Evolutionary conservation across 78 protist species (phyloP).

Genomic region (Isochrysis galbana): DNA sequence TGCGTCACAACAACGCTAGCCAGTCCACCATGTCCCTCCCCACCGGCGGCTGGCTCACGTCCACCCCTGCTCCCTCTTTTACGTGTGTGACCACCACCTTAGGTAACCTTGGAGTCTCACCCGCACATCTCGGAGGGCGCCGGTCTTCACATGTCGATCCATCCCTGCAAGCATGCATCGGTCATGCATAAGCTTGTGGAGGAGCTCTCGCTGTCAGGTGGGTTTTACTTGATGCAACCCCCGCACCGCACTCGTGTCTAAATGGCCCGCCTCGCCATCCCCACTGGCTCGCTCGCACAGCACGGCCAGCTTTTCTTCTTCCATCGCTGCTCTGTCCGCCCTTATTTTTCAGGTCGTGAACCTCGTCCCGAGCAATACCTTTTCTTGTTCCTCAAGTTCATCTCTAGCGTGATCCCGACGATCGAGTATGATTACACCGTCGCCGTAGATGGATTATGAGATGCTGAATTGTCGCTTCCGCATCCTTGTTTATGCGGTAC

Average conservation of each 20-base stretch:
- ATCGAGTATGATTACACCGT: constrained; percentile 92
- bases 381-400: constrained; percentile 90
- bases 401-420: constrained; percentile 91
- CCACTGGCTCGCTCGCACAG: not conserved
- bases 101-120: constrained; percentile 88
- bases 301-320: too few species aligned
- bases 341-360: not conserved
- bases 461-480: too few species aligned
- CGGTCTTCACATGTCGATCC: constrained; percentile 75
- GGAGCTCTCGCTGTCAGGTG: constrained; percentile 44
- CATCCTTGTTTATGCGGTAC: too few species aligned
- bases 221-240: not conserved
- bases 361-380: constrained; percentile 52
- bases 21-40: too few species aligned
- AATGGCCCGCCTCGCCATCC: not conserved
- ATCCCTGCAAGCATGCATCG: constrained; percentile 84
- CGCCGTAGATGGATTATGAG: not conserved
- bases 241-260: not conserved
- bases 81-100: too few species aligned
- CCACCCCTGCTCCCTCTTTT: too few species aligned
- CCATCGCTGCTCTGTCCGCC: too few species aligned
- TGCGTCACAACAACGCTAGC: too few species aligned
- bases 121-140: constrained; percentile 58
- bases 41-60: too few species aligned
- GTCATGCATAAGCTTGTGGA: constrained; percentile 90